These are phyloP conservation scores for Nyctanthes arbortristis DNA, from an alignment of 257 asterid genomes.

Conservation along the genomic window DNA sequence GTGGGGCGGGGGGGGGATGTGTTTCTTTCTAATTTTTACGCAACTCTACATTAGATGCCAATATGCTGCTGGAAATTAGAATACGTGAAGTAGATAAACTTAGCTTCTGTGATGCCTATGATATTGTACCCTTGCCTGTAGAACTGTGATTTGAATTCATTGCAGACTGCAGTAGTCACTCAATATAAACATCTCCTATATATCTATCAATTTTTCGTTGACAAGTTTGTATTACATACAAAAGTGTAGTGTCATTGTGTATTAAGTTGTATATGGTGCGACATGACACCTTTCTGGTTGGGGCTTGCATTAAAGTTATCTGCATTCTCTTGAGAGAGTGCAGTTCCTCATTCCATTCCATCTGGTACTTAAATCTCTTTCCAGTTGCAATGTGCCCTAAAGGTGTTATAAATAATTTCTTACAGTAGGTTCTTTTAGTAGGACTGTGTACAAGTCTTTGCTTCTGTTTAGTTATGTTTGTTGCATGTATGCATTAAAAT, in stretches of 20 bases:
- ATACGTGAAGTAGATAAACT: neutral
- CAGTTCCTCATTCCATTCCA: neutral
- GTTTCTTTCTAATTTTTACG: neutral
- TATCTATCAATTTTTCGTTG: neutral
- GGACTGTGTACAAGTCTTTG: no score
- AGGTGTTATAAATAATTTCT: neutral
- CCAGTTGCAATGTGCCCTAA: neutral
- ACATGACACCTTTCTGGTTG: neutral
- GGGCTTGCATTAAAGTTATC: neutral
- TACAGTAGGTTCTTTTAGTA: no score
- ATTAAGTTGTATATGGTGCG: constrained; percentile 7
- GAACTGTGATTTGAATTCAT: neutral
- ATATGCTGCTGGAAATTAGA: constrained; percentile 10
- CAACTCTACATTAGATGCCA: neutral
- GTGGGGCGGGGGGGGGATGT: neutral
- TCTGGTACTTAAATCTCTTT: neutral
- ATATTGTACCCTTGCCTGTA: neutral
- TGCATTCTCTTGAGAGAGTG: neutral
- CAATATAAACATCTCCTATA: neutral
- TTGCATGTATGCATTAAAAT: neutral
- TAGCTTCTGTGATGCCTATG: neutral
- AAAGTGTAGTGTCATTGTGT: neutral
- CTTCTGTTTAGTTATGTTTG: neutral
- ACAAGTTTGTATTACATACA: constrained; percentile 4
- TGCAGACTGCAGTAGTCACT: constrained; percentile 4